phyloP scores from a whole-genome alignment of 2,329 filamentous ascomycete species.

The Helminthosporium solani region DNA sequence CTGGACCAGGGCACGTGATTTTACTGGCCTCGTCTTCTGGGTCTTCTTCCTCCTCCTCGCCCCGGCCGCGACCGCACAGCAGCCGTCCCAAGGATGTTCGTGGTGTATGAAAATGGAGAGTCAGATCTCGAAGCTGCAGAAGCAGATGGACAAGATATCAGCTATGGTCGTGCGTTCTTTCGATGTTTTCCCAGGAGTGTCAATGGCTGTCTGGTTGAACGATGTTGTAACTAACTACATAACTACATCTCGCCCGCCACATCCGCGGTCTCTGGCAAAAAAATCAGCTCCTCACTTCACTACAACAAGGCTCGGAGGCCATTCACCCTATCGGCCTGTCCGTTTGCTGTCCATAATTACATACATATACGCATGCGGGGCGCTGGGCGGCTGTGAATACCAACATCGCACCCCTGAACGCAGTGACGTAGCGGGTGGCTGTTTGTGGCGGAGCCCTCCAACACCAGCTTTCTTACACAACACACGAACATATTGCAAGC shows the following conservation, averaged over 20 bases:
- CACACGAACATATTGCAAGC: neutral
- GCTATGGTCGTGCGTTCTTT: conserved; percentile 3
- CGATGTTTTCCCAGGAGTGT: neutral
- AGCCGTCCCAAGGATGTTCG: conserved; percentile 4
- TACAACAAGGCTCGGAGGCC: neutral
- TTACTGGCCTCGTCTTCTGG: neutral
- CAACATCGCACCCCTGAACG: neutral
- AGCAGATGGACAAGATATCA: conserved; percentile 7
- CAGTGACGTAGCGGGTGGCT: conserved; percentile 5
- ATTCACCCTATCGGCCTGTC: no score
- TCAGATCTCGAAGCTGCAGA: conserved; percentile 5
- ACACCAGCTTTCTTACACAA: neutral
- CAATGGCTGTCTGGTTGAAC: neutral
- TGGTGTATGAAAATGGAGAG: conserved; percentile 5
- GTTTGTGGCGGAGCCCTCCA: conserved; percentile 3
- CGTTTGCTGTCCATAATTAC: no score
- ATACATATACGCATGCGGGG: no score
- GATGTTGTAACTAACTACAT: neutral
- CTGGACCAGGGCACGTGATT: conserved; percentile 5
- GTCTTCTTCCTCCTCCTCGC: neutral
- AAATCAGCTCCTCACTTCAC: neutral
- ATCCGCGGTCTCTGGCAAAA: no score
- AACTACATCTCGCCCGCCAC: neutral
- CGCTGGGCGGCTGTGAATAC: neutral
- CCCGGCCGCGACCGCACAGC: conserved; percentile 2